These are phyloP conservation scores for Scheffersomyces lignicola DNA, from an alignment of 1,139 yeast genomes.

Conservation along the genomic window DNA sequence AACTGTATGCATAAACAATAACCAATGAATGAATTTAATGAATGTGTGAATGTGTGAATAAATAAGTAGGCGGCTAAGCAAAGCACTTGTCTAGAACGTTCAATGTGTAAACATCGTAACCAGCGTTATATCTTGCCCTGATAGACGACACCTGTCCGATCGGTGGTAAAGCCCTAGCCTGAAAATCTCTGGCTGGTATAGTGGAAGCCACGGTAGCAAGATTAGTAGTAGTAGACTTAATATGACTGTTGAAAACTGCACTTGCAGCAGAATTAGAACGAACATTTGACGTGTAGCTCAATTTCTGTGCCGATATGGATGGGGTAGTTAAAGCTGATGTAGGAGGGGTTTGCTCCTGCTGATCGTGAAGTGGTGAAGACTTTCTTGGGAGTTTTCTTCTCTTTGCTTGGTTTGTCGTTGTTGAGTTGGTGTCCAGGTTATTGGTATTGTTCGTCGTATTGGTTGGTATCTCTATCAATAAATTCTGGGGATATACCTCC, in stretches of 20 bases:
- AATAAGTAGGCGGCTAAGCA: no score
- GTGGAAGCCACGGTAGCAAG: neutral
- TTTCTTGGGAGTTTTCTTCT: neutral
- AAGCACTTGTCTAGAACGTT: slow-evolving; percentile 9
- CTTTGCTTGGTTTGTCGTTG: neutral
- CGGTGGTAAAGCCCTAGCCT: neutral
- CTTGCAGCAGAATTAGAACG: slow-evolving; percentile 1
- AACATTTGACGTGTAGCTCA: neutral
- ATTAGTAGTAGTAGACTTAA: neutral
- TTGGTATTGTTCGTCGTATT: neutral
- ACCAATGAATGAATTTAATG: no score
- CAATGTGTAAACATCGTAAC: slow-evolving; percentile 9
- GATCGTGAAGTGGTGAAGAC: neutral
- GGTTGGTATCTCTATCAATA: slow-evolving; percentile 11
- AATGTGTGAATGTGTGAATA: no score
- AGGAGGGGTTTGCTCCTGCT: slow-evolving; percentile 6
- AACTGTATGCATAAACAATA: no score
- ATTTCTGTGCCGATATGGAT: slow-evolving; percentile 2
- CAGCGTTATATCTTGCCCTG: slow-evolving; percentile 1
- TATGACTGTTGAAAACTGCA: neutral
- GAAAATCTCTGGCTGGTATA: neutral
- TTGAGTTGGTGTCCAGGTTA: neutral
- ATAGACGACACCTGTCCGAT: neutral
- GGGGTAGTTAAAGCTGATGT: slow-evolving; percentile 1
- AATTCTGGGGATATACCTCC: slow-evolving; percentile 21